Percentiles rank a stretch among this genome's conserved stretches.
Conservation (phyloP, 163 green algal species). For the Chlamydomonas reinhardtii region DNA sequence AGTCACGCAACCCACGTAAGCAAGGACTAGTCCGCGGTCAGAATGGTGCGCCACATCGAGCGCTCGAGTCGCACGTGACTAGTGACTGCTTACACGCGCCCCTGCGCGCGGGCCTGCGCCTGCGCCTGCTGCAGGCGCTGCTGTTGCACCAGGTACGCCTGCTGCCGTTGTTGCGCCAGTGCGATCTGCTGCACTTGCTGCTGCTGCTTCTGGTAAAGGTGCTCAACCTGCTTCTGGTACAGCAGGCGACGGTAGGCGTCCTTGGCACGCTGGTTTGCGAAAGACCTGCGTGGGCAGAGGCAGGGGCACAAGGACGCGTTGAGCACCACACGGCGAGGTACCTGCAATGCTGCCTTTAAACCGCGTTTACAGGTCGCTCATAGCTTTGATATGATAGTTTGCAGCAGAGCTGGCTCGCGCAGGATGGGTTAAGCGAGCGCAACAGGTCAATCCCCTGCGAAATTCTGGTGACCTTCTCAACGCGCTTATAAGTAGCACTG, state of each 20-base stretch:
- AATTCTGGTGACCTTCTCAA: no score
- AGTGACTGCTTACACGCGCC: no score
- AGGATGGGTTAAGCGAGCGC: no score
- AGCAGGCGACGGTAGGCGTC: constrained; percentile 28
- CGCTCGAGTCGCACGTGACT: no score
- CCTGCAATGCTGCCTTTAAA: not conserved
- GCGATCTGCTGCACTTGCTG: constrained; percentile 19
- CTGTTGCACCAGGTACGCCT: not conserved
- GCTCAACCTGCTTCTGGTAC: constrained; percentile 7
- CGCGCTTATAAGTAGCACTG: no score
- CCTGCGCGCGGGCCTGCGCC: not conserved
- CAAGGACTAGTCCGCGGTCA: no score
- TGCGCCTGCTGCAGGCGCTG: not conserved
- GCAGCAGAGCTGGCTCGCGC: no score
- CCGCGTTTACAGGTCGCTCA: not conserved
- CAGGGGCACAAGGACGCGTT: not conserved
- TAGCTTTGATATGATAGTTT: not conserved
- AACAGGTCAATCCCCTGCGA: no score
- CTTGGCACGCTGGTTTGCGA: constrained; percentile 30
- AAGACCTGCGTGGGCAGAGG: not conserved
- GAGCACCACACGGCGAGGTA: not conserved
- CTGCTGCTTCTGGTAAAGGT: constrained; percentile 21
- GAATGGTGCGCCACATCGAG: no score
- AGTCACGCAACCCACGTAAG: no score
- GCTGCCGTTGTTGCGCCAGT: not conserved